These are phyloP conservation scores for Cucurbita maxima DNA, from an alignment of 306 rosid genomes.

Conservation along the genomic window DNA sequence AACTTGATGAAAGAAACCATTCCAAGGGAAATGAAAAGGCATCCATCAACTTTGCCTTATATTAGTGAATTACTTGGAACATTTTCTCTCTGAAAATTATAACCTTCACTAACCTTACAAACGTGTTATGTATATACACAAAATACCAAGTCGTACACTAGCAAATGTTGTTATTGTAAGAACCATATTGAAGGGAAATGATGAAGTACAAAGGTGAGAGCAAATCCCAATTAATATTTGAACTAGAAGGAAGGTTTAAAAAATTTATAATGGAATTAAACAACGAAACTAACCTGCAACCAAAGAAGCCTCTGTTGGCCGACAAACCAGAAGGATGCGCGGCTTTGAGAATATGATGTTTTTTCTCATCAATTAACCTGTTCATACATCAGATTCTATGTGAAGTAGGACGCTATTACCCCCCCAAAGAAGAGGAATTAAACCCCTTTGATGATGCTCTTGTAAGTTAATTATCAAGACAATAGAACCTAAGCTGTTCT, in stretches of 20 bases:
- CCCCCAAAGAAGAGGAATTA: background rate
- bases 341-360: conserved; percentile 75
- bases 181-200: background rate
- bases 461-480: background rate
- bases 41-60: background rate
- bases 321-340: conserved; percentile 99
- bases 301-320: conserved; percentile 86
- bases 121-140: background rate
- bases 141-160: background rate
- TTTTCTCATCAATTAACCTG: conserved; percentile 71
- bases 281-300: conserved; percentile 55
- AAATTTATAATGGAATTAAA: background rate
- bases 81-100: no score
- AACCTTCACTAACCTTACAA: no score
- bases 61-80: no score
- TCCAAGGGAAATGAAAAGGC: background rate
- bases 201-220: background rate
- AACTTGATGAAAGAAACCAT: background rate
- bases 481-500: background rate
- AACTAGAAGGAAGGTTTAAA: background rate
- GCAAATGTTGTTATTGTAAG: background rate
- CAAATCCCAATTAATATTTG: background rate
- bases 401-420: background rate
- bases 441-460: background rate
- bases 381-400: background rate